Evolutionary conservation across 1,284 basidiomycete species (phyloP), one percentile per base, ranked within the genome.

Genomic region (Trametes versicolor): DNA sequence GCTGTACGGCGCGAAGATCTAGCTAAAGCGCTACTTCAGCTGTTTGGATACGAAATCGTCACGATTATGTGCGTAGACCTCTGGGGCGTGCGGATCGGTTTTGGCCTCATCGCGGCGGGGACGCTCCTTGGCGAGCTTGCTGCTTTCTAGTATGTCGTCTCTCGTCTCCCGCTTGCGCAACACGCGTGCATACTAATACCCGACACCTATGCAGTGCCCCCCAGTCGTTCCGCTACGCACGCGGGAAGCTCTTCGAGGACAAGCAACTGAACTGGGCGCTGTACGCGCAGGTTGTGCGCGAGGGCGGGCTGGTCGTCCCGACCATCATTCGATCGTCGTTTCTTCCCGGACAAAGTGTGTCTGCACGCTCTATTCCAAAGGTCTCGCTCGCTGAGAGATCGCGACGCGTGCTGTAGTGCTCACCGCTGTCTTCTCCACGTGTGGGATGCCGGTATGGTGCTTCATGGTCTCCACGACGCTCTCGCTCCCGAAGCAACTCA

Each of bases 21-120:
- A 12, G 2, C 19, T 7, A 21, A 15, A 25, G 65, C 12, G n/a
- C 8, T 17, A 15, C 45, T 32, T 32, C 68, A 87, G 86, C 80
- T 93, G 9, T 92, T 93, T 68, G 91, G 91, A 3, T 90, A 92
- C 69, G 92, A 94, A 79, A 89, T 93, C 68, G 83, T 94, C 36
- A 88, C 86, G 7, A 82, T 94, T 36, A 78, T 94, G 4, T 89
- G 87, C 71, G 92, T 91, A 19, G 75, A 92, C 29, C 89, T 93
- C 1, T 92, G 88, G 88, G 90, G 90, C 10, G 75, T 92, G 1
- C 85, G 89, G 83, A 71, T 84, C 23, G 89, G 89, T 3, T 91
- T 91, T 69, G 89, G 74, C 3, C 91, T 91, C 69, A 86, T 90
- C 8, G 83, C 84, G 10, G 86, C 84, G 23, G 89, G 90, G 0